phyloP scores from a whole-genome alignment of 2,329 filamentous ascomycete genomes.

The Trichoderma brevicompactum region DNA sequence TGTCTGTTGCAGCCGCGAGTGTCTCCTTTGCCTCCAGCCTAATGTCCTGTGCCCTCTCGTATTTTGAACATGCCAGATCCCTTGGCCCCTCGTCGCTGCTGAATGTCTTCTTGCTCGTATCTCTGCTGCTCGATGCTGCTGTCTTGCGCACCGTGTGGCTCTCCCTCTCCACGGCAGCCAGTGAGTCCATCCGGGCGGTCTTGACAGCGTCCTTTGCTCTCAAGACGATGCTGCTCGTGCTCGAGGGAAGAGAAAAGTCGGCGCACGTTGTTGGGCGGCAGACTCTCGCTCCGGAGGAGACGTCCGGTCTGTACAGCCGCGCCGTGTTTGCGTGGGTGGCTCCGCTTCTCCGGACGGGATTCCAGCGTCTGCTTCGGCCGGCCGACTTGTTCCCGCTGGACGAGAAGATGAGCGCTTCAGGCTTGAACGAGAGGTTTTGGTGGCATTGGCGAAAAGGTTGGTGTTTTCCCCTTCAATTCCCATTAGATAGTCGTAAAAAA shows the following conservation, averaged over 20 bases:
- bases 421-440: slow-evolving; percentile 40
- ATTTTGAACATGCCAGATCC: slow-evolving; percentile 39
- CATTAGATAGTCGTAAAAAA: slow-evolving; percentile 20
- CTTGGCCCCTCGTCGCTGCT: slow-evolving; percentile 41
- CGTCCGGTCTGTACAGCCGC: slow-evolving; percentile 46
- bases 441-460: slow-evolving; percentile 39
- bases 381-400: slow-evolving; percentile 44
- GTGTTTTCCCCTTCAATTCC: slow-evolving; percentile 6
- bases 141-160: slow-evolving; percentile 41
- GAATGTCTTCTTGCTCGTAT: slow-evolving; percentile 43
- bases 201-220: slow-evolving; percentile 40
- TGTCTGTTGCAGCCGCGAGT: slow-evolving; percentile 41
- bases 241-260: slow-evolving; percentile 48
- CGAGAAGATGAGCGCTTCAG: slow-evolving; percentile 40
- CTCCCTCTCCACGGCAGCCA: slow-evolving; percentile 26
- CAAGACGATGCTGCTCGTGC: slow-evolving; percentile 44
- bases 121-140: slow-evolving; percentile 41
- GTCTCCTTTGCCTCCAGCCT: slow-evolving; percentile 36
- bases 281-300: slow-evolving; percentile 44
- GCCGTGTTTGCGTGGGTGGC: slow-evolving; percentile 48
- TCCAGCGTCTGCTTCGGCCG: slow-evolving; percentile 41
- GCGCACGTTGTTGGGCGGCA: slow-evolving; percentile 37
- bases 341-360: slow-evolving; percentile 44
- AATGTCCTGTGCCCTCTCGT: slow-evolving; percentile 36
- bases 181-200: slow-evolving; percentile 38